Percentiles rank a stretch among this genome's conserved stretches.
Conservation (phyloP, 768 basidiomycete genomes). For the Mycena galericulata region DNA sequence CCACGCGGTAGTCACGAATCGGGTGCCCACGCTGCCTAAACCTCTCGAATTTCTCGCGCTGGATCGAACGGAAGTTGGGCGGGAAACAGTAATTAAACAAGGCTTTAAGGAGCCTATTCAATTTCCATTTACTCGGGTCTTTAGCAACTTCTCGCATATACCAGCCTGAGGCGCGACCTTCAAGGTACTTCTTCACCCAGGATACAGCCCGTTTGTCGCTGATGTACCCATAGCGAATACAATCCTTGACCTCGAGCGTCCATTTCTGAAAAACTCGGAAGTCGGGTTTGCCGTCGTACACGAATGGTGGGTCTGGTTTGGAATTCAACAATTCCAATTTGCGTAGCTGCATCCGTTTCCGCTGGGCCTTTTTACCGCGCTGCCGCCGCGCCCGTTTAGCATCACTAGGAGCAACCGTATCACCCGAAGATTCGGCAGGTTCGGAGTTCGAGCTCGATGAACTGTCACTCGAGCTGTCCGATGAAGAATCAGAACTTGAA, state of each 20-base stretch:
- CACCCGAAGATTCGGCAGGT: too few relatives aligned
- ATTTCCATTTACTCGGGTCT: conserved; percentile 17
- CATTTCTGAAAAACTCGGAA: conserved; percentile 18
- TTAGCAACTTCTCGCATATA: conserved; percentile 24
- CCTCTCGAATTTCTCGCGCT: conserved; percentile 23
- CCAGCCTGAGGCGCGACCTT: conserved; percentile 14
- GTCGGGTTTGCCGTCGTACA: conserved; percentile 19
- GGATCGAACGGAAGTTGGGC: conserved; percentile 25
- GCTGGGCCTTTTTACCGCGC: neutral
- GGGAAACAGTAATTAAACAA: conserved; percentile 33
- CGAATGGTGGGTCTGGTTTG: conserved; percentile 24
- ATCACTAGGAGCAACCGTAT: neutral
- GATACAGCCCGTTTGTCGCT: neutral
- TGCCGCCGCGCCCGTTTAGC: neutral
- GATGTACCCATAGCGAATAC: conserved; percentile 4
- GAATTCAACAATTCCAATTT: conserved; percentile 28
- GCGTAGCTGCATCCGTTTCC: neutral
- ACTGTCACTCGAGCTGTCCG: neutral
- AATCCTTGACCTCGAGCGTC: conserved; percentile 17
- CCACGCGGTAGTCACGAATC: conserved; percentile 12
- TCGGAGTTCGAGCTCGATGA: neutral
- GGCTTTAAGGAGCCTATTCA: conserved; percentile 14
- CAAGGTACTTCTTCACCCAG: neutral
- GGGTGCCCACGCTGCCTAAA: conserved; percentile 14
- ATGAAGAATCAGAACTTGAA: neutral